Evolutionary conservation across 1,139 yeast genomes (phyloP).

Genomic region (Suhomyces yuchorum): DNA sequence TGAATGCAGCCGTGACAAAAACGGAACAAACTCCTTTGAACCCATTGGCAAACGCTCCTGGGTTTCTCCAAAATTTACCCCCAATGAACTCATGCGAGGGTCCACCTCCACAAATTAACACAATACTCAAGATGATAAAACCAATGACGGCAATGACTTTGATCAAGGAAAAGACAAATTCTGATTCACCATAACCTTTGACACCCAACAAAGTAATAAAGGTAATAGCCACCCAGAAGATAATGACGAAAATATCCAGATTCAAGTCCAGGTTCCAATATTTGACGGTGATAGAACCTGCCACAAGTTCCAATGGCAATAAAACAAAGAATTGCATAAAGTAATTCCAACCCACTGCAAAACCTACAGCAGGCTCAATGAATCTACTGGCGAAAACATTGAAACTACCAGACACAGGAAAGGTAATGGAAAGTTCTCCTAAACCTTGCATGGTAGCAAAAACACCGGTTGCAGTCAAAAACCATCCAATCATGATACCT

Average conservation of each 20-base stretch:
- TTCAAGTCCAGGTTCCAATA: constrained; percentile 42
- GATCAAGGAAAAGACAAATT: constrained; percentile 39
- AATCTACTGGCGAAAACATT: constrained; percentile 43
- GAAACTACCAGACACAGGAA: constrained; percentile 45
- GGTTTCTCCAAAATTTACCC: constrained; percentile 40
- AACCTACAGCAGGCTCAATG: constrained; percentile 44
- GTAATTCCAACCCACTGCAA: constrained; percentile 49
- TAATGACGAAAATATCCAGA: constrained; percentile 42
- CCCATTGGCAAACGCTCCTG: constrained; percentile 47
- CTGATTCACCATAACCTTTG: constrained; percentile 49
- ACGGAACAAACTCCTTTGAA: constrained; percentile 51
- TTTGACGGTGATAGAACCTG: constrained; percentile 42
- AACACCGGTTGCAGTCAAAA: constrained; percentile 22
- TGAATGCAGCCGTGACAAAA: constrained; percentile 34
- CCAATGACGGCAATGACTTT: constrained; percentile 45
- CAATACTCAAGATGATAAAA: constrained; percentile 44
- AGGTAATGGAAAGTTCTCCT: constrained; percentile 42
- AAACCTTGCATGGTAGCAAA: constrained; percentile 42
- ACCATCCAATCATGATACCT: constrained; percentile 58
- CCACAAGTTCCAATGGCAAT: constrained; percentile 34
- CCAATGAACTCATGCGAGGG: constrained; percentile 27
- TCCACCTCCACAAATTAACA: constrained; percentile 45
- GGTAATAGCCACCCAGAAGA: constrained; percentile 39
- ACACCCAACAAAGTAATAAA: constrained; percentile 44
- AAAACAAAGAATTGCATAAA: constrained; percentile 35